Percentiles rank a stretch among this genome's conserved stretches.
Conservation (phyloP, 495 filamentous ascomycete species). For the Daldinia caldariorum region DNA sequence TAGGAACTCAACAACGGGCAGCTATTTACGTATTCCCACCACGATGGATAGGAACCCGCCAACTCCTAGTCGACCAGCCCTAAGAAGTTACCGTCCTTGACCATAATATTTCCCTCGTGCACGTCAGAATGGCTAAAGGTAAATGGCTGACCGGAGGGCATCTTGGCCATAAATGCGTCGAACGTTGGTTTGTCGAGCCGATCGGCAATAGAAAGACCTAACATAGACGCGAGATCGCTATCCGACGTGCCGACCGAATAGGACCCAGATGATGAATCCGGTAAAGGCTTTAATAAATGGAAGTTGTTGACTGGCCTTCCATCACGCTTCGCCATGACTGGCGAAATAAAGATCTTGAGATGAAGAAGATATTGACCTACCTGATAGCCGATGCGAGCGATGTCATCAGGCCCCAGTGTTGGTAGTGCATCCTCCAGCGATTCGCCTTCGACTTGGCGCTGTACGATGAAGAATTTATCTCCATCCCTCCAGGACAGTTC, state of each 20-base stretch:
- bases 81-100: slow-evolving; percentile 23
- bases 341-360: neutral
- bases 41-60: slow-evolving; percentile 21
- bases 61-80: slow-evolving; percentile 24
- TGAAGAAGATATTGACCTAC: slow-evolving; percentile 11
- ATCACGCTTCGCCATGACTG: slow-evolving; percentile 11
- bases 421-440: slow-evolving; percentile 3
- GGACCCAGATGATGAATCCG: no score
- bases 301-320: slow-evolving; percentile 2
- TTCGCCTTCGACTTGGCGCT: slow-evolving; percentile 8
- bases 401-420: neutral
- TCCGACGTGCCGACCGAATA: slow-evolving; percentile 11
- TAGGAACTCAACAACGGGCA: slow-evolving; percentile 10
- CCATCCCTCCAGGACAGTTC: neutral
- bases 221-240: slow-evolving; percentile 1
- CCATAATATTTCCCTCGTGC: slow-evolving; percentile 21
- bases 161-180: slow-evolving; percentile 18
- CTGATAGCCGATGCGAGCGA: slow-evolving; percentile 15
- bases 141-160: slow-evolving; percentile 24
- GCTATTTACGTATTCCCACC: slow-evolving; percentile 36
- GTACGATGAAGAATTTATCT: slow-evolving; percentile 7
- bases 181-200: neutral
- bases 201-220: neutral
- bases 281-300: slow-evolving; percentile 12
- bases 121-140: slow-evolving; percentile 23